These are phyloP conservation scores for Colletotrichum phormii DNA, from an alignment of 2,329 filamentous ascomycete genomes.

Conservation along the genomic window DNA sequence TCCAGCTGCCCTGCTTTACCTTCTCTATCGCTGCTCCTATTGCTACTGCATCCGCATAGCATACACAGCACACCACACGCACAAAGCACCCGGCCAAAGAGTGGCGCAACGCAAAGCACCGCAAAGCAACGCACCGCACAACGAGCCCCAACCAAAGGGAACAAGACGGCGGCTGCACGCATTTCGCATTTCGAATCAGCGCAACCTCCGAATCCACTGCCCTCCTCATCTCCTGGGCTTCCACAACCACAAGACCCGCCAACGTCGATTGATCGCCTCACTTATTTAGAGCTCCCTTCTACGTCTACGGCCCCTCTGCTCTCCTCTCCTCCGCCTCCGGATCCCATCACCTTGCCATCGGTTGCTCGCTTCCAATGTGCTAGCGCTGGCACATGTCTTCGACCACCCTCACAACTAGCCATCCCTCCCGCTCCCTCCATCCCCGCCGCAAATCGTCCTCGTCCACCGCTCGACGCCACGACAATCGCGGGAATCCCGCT, in stretches of 20 bases:
- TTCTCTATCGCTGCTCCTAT: not conserved
- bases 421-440: slow-evolving; percentile 28
- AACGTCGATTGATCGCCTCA: slow-evolving; percentile 1
- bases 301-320: slow-evolving; percentile 2
- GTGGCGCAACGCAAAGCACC: not conserved
- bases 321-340: not conserved
- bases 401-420: slow-evolving; percentile 25
- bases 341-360: slow-evolving; percentile 10
- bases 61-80: not conserved
- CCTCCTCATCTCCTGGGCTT: not conserved
- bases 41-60: not conserved
- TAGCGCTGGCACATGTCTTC: slow-evolving; percentile 37
- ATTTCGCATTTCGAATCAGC: slow-evolving; percentile 20
- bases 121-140: slow-evolving; percentile 11
- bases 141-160: not conserved
- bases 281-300: not conserved
- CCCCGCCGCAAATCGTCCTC: slow-evolving; percentile 31
- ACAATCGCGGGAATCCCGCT: not conserved
- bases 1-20: not conserved
- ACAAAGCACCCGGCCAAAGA: not conserved
- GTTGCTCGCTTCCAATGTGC: slow-evolving; percentile 26
- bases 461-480: slow-evolving; percentile 6
- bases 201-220: not conserved
- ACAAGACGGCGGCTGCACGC: slow-evolving; percentile 21
- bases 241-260: not conserved